Percentiles rank a stretch among this genome's conserved stretches.
Conservation (phyloP, 1,284 basidiomycete genomes). For the Trichosporon coremiiforme region DNA sequence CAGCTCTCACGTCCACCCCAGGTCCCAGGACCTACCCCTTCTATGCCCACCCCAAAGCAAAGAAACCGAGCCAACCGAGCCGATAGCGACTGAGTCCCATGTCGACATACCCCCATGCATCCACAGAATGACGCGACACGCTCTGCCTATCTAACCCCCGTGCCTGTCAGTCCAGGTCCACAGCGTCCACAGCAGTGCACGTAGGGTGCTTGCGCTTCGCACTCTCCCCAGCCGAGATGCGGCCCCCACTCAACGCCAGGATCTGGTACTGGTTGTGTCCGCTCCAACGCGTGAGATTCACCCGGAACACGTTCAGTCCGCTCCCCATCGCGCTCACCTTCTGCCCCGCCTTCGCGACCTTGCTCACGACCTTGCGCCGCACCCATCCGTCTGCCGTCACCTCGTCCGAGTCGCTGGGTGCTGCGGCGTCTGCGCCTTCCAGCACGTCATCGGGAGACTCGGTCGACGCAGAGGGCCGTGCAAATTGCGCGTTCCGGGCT, state of each 20-base stretch:
- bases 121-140: background rate
- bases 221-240: slow-evolving; percentile 10
- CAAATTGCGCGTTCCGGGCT: slow-evolving; percentile 33
- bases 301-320: slow-evolving; percentile 61
- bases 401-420: slow-evolving; percentile 45
- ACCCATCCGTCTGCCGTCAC: slow-evolving; percentile 50
- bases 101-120: background rate
- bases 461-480: slow-evolving; percentile 23
- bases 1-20: no score
- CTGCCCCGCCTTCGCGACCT: slow-evolving; percentile 29
- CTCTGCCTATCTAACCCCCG: background rate
- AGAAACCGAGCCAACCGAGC: no score
- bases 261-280: slow-evolving; percentile 54
- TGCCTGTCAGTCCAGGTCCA: background rate
- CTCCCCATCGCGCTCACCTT: slow-evolving; percentile 18
- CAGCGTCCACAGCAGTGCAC: slow-evolving; percentile 21
- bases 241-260: slow-evolving; percentile 29
- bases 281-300: slow-evolving; percentile 55
- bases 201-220: slow-evolving; percentile 19
- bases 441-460: slow-evolving; percentile 5
- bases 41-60: no score
- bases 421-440: slow-evolving; percentile 25
- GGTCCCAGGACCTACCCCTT: no score
- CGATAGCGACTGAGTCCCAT: no score
- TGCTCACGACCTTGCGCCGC: slow-evolving; percentile 41